phyloP scores from a whole-genome alignment of 1,139 yeast species.

The Pichia norvegensis region DNA sequence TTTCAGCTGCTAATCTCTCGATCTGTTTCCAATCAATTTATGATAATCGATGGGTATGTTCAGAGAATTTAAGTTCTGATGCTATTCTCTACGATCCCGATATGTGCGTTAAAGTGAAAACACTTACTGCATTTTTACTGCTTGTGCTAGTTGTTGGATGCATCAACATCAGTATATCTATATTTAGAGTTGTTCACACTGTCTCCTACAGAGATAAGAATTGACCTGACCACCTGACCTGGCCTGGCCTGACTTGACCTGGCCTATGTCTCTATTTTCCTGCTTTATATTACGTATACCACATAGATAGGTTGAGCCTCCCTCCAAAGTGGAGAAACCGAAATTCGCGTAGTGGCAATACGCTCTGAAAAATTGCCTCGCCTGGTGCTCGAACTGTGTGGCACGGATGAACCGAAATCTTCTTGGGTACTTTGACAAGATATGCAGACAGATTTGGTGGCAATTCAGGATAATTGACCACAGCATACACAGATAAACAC shows the following conservation, averaged over 20 bases:
- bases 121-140: constrained; percentile 71
- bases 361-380: background rate
- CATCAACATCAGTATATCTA: constrained; percentile 72
- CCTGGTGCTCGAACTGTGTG: background rate
- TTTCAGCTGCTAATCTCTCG: constrained; percentile 84
- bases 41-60: constrained; percentile 80
- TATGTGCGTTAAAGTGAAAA: constrained; percentile 75
- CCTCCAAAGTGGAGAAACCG: no score
- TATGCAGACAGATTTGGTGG: background rate
- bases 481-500: background rate
- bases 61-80: constrained; percentile 14
- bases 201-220: constrained; percentile 30
- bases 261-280: no score
- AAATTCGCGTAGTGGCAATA: no score
- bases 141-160: constrained; percentile 77
- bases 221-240: background rate
- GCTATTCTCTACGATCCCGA: background rate
- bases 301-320: no score
- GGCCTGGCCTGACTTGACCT: no score
- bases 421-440: background rate
- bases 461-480: background rate
- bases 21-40: constrained; percentile 76
- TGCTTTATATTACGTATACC: no score
- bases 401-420: background rate
- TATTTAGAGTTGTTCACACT: constrained; percentile 73